Conservation (phyloP, 2,329 filamentous ascomycete genomes). For the Didymella pomorum region DNA sequence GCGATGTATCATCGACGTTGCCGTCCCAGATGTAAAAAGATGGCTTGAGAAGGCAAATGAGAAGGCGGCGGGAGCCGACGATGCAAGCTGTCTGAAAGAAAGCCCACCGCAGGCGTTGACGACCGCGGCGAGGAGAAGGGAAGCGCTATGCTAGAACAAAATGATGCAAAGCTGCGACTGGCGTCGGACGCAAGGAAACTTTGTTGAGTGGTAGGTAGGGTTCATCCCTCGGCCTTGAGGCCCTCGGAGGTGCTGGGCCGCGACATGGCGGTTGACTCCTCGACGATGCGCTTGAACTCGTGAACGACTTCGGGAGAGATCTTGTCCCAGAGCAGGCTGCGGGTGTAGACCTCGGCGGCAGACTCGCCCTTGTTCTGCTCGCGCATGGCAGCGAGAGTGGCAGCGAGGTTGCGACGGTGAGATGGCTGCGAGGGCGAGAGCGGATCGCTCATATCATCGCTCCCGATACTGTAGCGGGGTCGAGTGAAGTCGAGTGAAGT, state of each 20-base stretch:
- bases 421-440: conserved; percentile 56
- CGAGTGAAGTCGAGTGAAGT: conserved; percentile 76
- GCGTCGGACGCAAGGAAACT: conserved; percentile 33
- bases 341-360: conserved; percentile 88
- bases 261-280: conserved; percentile 66
- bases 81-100: conserved; percentile 43
- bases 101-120: conserved; percentile 21
- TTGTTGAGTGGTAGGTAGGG: conserved; percentile 11
- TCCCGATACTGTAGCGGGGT: conserved; percentile 56
- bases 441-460: conserved; percentile 54
- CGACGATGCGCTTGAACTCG: conserved; percentile 91
- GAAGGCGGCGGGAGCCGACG: conserved; percentile 38
- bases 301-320: conserved; percentile 90
- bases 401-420: conserved; percentile 77
- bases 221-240: conserved; percentile 45
- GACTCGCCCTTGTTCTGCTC: conserved; percentile 71
- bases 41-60: conserved; percentile 33
- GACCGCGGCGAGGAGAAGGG: conserved; percentile 35
- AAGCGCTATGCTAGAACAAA: conserved; percentile 47
- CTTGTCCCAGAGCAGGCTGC: conserved; percentile 92
- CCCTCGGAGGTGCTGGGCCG: conserved; percentile 46
- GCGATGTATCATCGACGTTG: conserved; percentile 42
- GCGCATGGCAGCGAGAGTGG: conserved; percentile 82
- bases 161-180: conserved; percentile 37
- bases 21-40: conserved; percentile 43